phyloP scores from a whole-genome alignment of 78 protist genomes.

The Dictyostelium firmibasis region DNA sequence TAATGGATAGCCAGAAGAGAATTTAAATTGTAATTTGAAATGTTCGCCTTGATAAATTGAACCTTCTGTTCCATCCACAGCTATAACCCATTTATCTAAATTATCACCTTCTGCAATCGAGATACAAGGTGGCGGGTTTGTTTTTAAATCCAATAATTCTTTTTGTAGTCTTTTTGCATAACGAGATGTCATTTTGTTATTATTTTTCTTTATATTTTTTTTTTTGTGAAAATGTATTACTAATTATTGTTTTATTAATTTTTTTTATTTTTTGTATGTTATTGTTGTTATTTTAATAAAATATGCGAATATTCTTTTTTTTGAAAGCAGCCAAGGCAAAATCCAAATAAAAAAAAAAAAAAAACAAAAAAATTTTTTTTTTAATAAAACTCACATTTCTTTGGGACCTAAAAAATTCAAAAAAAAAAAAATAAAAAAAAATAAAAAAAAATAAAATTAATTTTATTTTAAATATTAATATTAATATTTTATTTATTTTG shows the following conservation, averaged over 20 bases:
- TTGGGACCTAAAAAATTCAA: neutral
- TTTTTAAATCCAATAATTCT: conserved; percentile 60
- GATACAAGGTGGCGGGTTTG: conserved; percentile 59
- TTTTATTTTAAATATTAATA: neutral
- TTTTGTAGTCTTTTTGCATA: conserved; percentile 68
- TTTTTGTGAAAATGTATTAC: neutral
- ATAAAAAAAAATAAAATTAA: too few species aligned
- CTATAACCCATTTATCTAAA: conserved; percentile 64
- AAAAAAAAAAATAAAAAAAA: neutral
- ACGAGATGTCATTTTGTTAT: neutral
- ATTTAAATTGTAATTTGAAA: conserved; percentile 72
- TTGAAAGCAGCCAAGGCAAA: neutral
- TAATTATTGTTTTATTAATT: too few species aligned
- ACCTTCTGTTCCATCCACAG: conserved; percentile 32
- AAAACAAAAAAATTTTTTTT: neutral
- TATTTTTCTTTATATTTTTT: neutral
- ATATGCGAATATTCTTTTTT: too few species aligned
- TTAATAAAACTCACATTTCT: neutral
- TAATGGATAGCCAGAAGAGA: conserved; percentile 66
- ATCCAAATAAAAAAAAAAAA: neutral
- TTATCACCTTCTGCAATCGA: conserved; percentile 18
- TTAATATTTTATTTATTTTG: neutral
- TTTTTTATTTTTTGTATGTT: neutral
- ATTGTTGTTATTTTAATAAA: too few species aligned
- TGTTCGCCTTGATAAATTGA: conserved; percentile 60